Evolutionary conservation across 345 rosid species (phyloP).

Genomic region (Linum usitatissimum): DNA sequence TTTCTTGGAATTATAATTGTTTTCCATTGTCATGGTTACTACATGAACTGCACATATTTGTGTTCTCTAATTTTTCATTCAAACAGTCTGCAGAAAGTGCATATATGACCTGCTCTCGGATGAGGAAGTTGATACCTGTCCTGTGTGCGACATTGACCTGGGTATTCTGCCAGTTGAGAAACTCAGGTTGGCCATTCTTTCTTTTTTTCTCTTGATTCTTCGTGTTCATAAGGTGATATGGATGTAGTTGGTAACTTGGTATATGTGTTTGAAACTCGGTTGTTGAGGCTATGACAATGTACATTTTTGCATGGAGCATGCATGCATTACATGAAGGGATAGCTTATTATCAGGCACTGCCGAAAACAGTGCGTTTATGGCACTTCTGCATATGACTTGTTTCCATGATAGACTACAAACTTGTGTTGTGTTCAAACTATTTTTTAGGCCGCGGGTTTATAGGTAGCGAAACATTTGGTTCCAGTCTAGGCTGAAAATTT

Average conservation of each 20-base stretch:
- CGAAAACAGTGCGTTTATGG: too few species aligned
- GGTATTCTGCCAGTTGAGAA: constrained; percentile 59
- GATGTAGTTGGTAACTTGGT: neutral
- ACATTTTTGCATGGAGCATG: neutral
- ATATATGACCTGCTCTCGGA: constrained; percentile 55
- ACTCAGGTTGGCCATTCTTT: constrained; percentile 33
- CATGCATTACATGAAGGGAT: neutral
- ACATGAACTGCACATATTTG: too few species aligned
- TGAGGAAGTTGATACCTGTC: constrained; percentile 58
- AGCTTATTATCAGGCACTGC: too few species aligned
- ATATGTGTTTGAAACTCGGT: neutral
- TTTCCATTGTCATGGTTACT: too few species aligned
- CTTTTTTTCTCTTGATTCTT: neutral
- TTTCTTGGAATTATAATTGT: too few species aligned
- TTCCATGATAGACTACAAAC: neutral
- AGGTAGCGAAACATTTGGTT: neutral
- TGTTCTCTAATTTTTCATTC: neutral
- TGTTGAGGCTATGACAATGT: too few species aligned
- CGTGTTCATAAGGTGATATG: too few species aligned
- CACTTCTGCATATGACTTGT: neutral
- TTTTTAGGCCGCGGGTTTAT: neutral
- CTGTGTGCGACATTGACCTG: constrained; percentile 57
- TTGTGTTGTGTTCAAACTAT: neutral
- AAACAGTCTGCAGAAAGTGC: constrained; percentile 70
- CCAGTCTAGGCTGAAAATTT: neutral